phyloP scores from a whole-genome alignment of 441 rosid species.

The Pelargonium citronellum region DNA sequence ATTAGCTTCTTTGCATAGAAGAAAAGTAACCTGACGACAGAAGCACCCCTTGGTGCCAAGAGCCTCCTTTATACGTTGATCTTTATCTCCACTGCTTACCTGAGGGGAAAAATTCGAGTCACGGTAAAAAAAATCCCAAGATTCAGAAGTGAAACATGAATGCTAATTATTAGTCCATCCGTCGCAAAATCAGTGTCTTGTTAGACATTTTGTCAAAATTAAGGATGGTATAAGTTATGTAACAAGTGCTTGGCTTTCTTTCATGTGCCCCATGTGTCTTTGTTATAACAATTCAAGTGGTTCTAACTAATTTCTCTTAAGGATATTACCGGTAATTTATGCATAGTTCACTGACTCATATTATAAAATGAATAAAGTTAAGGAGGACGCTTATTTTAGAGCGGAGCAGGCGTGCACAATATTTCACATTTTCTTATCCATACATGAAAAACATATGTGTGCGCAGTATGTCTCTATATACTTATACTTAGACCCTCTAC shows the following conservation, averaged over 20 bases:
- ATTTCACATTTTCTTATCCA: background rate
- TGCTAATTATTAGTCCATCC: no score
- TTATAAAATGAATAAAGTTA: no score
- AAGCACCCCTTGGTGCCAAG: conserved; percentile 94
- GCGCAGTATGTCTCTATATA: background rate
- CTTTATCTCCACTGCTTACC: conserved; percentile 69
- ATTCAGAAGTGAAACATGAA: background rate
- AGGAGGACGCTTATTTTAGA: no score
- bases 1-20: conserved; percentile 14
- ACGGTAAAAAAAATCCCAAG: background rate
- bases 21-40: conserved; percentile 74
- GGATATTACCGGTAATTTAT: no score
- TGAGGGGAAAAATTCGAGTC: conserved; percentile 20
- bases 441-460: background rate
- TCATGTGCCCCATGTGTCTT: no score
- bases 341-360: no score
- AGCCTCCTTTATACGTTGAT: conserved; percentile 78
- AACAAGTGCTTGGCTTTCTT: no score
- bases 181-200: no score
- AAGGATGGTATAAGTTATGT: no score
- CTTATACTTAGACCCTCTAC: background rate
- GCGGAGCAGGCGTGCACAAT: background rate
- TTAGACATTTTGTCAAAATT: no score
- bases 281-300: no score
- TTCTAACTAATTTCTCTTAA: no score